Evolutionary conservation across 2,329 filamentous ascomycete species (phyloP), one percentile per base, ranked within the genome.

Genomic region (Sarocladium strictum): DNA sequence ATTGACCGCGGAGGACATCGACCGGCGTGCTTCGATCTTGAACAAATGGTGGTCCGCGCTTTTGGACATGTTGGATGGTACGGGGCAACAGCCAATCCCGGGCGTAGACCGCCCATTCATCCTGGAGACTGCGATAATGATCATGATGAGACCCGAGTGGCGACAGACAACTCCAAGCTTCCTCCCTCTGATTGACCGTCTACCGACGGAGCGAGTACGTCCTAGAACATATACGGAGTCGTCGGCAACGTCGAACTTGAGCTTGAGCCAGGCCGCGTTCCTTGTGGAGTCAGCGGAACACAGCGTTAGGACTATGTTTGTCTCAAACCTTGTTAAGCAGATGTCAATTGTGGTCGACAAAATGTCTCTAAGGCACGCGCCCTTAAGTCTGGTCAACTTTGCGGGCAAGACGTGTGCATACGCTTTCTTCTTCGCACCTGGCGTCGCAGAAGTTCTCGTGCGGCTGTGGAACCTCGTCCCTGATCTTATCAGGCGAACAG

Each of bases 121-220:
- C 41, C 78, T 96, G 29, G 91, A 96, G 64, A 87, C 84, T 4
- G 79, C 89, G 21, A 84, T 86, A 50, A 82, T 87, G 53, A 84
- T 97, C 65, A 96, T 96, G 91, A 87, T 87, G 69, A 82, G 92
- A 47, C 84, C 87, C 0, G 92, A 97, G 71, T 97, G 92, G 92
- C 84, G 89, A 58, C 77, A 87, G 53, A 80, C 85, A 24, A 87
- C 87, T 0, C 84, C 84, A 3, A 81, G 79, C 19, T 86, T 88
- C 64, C 80, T 83, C 55, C 81, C 86, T 0, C 69, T 89, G 26
- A 72, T 70, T 12, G 79, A 85, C 40, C 81, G 83, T 47, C 75
- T 72, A 29, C 73, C 74, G 2, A 68, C 66, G 35, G 78, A 80
- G 58, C 69, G 45, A 38, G 68, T 73, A 19, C 74, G 69, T 33